Base-by-base conservation (phyloP, 2,329 filamentous ascomycete species). In the Emergomyces orientalis region DNA sequence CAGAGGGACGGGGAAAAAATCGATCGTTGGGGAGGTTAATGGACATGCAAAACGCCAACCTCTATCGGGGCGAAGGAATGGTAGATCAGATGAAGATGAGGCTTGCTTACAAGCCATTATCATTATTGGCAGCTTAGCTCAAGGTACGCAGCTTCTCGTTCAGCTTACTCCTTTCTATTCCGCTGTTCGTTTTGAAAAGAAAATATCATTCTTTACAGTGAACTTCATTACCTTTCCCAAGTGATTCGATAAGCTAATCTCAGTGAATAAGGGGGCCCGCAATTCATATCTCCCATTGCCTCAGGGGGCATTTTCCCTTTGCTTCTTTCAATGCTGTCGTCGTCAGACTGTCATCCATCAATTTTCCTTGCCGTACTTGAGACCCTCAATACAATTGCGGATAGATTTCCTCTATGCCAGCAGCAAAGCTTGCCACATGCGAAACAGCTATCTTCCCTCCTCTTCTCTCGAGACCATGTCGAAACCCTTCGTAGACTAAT, bases 61-160 rank as follows among this genome's bases (percentile, higher is more conserved):
- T 25, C 56, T 43, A 37, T 73, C 3, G 72, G 86, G 67, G 81
- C 80, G 4, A 82, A 86, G 14, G 85, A 89, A 64, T 13, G 27
- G 62, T 62, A 56, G 64, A 54, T 81, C 80, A 2, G 83, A 86
- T 13, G 85, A 89, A 64, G 87, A 92, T 62, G 81, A 84, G 54
- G 81, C 87, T 57, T 84, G 86, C 67, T 79, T 94, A 63, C 90
- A 96, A 73, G 88, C 89, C n/a, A 83, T 92, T 47, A 86, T 95
- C 66, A 83, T 97, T n/a, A 79, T 96, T 43, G 87, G 88, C 56
- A 94, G 90, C 74, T 84, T 97, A 71, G 90, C 91, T 63, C 87
- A 89, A 76, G 91, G 92, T 91, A 81, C 70, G 81, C 68, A 60
- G 39, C 19, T 51, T 45, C 14, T 59, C 19, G 27, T n/a, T 30